A percentile compares a stretch with the other conserved stretches of the same genome.
Conservation (phyloP, 1,139 yeast species). For the Pichia sp. region DNA sequence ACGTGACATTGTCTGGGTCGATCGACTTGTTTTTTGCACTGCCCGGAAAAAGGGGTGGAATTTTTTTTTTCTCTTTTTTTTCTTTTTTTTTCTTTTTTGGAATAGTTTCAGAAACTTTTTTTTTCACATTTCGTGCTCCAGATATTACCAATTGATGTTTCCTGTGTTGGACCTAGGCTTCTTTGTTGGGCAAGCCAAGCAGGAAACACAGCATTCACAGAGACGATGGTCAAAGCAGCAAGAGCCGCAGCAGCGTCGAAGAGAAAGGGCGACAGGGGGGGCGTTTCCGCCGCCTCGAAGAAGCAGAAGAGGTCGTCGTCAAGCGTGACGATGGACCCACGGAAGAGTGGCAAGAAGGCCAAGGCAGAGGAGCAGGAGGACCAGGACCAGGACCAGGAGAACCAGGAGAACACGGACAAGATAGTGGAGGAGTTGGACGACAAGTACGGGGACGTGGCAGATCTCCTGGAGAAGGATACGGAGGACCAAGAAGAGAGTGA, state of each 20-base stretch:
- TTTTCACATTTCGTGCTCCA: too few relatives aligned
- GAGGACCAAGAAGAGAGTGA: conserved; percentile 13
- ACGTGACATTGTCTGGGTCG: too few relatives aligned
- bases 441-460: conserved; percentile 55
- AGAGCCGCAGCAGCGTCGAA: background rate
- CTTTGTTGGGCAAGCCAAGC: too few relatives aligned
- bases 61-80: background rate
- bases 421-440: conserved; percentile 47
- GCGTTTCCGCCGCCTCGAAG: conserved; percentile 10
- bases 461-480: conserved; percentile 41
- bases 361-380: background rate
- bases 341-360: conserved; percentile 4
- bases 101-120: background rate
- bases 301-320: conserved; percentile 7
- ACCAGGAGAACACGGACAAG: conserved; percentile 38
- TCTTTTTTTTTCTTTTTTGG: background rate
- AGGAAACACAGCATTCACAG: too few relatives aligned
- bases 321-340: conserved; percentile 10
- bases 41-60: background rate
- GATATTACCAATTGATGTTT: background rate
- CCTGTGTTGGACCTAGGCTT: background rate
- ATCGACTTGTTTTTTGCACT: too few relatives aligned
- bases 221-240: too few relatives aligned
- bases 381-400: conserved; percentile 22
- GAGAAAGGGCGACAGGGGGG: conserved; percentile 6